Evolutionary conservation across 768 basidiomycete species (phyloP).

Genomic region (Myochromella boudieri): DNA sequence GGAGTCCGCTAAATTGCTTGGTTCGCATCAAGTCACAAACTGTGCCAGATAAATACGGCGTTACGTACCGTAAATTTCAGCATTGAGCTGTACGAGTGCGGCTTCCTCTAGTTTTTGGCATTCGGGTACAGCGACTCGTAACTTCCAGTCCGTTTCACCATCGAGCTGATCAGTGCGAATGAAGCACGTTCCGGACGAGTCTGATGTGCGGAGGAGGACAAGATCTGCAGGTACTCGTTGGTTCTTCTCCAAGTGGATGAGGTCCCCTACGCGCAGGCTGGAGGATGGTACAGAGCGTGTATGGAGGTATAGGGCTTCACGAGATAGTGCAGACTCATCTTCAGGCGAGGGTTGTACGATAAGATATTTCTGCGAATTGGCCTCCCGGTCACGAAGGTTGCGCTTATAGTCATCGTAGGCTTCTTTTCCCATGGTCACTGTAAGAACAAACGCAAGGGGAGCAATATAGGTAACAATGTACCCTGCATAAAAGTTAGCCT

Average conservation of each 20-base stretch:
- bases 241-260: slow-evolving; percentile 93
- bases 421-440: slow-evolving; percentile 97
- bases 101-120: slow-evolving; percentile 70
- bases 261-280: slow-evolving; percentile 85
- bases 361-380: slow-evolving; percentile 91
- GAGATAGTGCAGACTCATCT: slow-evolving; percentile 27
- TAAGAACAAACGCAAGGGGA: slow-evolving; percentile 92
- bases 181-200: slow-evolving; percentile 91
- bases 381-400: slow-evolving; percentile 86
- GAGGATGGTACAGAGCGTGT: slow-evolving; percentile 83
- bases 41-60: not conserved
- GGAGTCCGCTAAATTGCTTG: slow-evolving; percentile 66
- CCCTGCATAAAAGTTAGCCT: slow-evolving; percentile 45
- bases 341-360: slow-evolving; percentile 61
- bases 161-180: slow-evolving; percentile 98
- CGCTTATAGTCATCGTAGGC: slow-evolving; percentile 98
- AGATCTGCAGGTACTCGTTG: slow-evolving; percentile 96
- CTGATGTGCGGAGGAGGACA: slow-evolving; percentile 84
- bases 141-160: slow-evolving; percentile 99
- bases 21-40: slow-evolving; percentile 16
- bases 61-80: slow-evolving; percentile 82
- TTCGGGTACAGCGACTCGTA: slow-evolving; percentile 83
- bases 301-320: slow-evolving; percentile 42
- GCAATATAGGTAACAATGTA: slow-evolving; percentile 96
- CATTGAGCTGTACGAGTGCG: slow-evolving; percentile 66